Evolutionary conservation across 2,329 filamentous ascomycete genomes (phyloP).

Genomic region (Ophiostoma sp.): DNA sequence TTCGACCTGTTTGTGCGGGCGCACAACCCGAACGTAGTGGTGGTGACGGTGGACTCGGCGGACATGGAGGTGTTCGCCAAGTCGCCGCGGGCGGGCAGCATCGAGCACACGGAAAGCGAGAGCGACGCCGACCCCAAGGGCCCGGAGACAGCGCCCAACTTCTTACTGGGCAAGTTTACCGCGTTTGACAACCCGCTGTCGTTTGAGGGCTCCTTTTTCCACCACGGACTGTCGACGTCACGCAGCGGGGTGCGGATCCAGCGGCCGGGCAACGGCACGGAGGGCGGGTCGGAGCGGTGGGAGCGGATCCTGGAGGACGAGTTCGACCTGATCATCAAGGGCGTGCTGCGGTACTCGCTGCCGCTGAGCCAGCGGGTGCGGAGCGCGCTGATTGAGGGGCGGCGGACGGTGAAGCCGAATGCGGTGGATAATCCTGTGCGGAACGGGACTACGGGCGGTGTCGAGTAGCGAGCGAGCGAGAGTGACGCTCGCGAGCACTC

Average conservation of each 20-base stretch:
- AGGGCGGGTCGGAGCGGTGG: slow-evolving; percentile 81
- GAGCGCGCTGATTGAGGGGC: slow-evolving; percentile 55
- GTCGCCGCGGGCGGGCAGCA: slow-evolving; percentile 76
- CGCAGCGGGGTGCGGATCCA: slow-evolving; percentile 76
- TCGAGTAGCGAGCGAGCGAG: background rate
- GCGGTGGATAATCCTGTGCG: slow-evolving; percentile 50
- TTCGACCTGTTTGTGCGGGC: slow-evolving; percentile 84
- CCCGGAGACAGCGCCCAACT: slow-evolving; percentile 66
- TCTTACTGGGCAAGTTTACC: slow-evolving; percentile 84
- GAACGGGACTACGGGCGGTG: slow-evolving; percentile 34
- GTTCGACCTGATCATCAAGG: slow-evolving; percentile 88
- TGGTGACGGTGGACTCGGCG: slow-evolving; percentile 77
- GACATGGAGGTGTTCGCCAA: slow-evolving; percentile 94
- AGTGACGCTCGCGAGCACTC: background rate
- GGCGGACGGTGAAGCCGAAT: slow-evolving; percentile 57
- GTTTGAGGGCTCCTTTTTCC: slow-evolving; percentile 86
- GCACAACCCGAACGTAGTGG: slow-evolving; percentile 87
- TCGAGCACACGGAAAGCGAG: slow-evolving; percentile 38
- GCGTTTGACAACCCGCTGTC: slow-evolving; percentile 81
- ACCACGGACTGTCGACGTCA: slow-evolving; percentile 64
- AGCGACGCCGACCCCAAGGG: slow-evolving; percentile 44
- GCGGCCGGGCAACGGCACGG: slow-evolving; percentile 82
- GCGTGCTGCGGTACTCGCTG: slow-evolving; percentile 76
- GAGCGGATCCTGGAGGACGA: slow-evolving; percentile 84
- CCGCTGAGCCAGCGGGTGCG: slow-evolving; percentile 57